Evolutionary conservation across 768 basidiomycete species (phyloP), one percentile per base, ranked within the genome.

Genomic region (Rubroboletus satanas): DNA sequence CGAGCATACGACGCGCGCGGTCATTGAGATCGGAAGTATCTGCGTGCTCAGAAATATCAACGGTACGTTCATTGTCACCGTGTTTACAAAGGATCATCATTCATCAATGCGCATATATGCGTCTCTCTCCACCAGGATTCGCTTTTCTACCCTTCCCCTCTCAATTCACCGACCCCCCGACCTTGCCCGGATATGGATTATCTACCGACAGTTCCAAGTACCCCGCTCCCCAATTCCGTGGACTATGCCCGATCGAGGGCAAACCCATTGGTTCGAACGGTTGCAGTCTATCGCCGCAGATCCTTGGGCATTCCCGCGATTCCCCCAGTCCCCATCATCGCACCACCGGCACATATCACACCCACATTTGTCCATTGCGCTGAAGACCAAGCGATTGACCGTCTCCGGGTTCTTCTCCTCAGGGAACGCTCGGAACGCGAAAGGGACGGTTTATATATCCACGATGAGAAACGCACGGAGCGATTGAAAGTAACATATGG

Each of bases 311-410:
- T 41, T 1, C 49, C 56, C 0, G 3, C 18, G 9, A 69, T 63
- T 6, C 59, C 63, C 6, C 52, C 61, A 0, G 75, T 83, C 0
- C 83, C 83, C 0, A 74, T 83, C 51, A 79, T 85, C 14, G 82
- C 82, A 5, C 83, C 83, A 2, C 81, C 83, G 0, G 47, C 61
- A 64, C 71, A 8, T 62, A 67, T 26, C 56, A 69, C 7, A 36
- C 62, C 26, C 72, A 74, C 49, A 0, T 1, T 23, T 0, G 36
- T 69, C 15, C 45, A 26, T 17, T 75, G 70, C 21, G 49, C 52
- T 1, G 80, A 79, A 45, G 76, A 76, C 29, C 52, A 66, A 14
- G 80, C 83, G 1, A 77, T 82, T 55, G 59, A 68, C 1, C 66
- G 82, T 2, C 64, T 85, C 8, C 55, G 54, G 5, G 60, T 72